Evolutionary conservation across 73 alveolate species (phyloP).

Genomic region (Paramecium bursaria): DNA sequence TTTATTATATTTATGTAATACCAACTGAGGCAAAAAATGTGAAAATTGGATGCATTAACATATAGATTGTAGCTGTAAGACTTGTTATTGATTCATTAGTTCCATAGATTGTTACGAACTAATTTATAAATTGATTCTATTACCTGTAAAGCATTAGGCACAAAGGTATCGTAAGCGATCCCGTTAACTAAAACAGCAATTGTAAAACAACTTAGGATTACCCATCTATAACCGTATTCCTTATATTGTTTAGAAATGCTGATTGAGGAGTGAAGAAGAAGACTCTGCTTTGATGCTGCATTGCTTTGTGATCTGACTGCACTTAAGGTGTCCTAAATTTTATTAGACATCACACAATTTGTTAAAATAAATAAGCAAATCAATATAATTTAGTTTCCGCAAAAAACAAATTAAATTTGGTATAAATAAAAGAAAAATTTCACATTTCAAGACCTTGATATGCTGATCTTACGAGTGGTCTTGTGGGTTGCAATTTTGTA

Average conservation of each 20-base stretch:
- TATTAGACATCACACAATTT: too few species aligned
- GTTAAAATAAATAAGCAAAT: too few species aligned
- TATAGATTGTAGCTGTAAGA: constrained; percentile 10
- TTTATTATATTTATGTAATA: neutral
- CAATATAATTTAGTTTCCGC: too few species aligned
- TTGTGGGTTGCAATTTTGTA: neutral
- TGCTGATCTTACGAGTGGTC: neutral
- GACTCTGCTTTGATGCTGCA: too few species aligned
- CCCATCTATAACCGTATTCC: constrained; percentile 34
- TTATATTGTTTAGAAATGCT: constrained; percentile 5
- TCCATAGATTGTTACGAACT: constrained; percentile 21
- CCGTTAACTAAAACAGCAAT: constrained; percentile 29
- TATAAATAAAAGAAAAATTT: neutral
- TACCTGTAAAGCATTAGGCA: constrained; percentile 44
- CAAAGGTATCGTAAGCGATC: constrained; percentile 28
- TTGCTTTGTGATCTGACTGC: too few species aligned
- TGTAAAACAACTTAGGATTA: neutral
- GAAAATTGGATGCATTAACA: constrained; percentile 50
- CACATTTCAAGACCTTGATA: constrained; percentile 19
- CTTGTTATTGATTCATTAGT: constrained; percentile 6
- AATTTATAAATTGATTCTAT: neutral
- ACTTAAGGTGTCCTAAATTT: too few species aligned
- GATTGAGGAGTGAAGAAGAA: too few species aligned
- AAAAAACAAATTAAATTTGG: too few species aligned
- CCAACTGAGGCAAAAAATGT: constrained; percentile 51